Evolutionary conservation across 1,139 yeast genomes (phyloP).

Genomic region (Yamadazyma triangularis): DNA sequence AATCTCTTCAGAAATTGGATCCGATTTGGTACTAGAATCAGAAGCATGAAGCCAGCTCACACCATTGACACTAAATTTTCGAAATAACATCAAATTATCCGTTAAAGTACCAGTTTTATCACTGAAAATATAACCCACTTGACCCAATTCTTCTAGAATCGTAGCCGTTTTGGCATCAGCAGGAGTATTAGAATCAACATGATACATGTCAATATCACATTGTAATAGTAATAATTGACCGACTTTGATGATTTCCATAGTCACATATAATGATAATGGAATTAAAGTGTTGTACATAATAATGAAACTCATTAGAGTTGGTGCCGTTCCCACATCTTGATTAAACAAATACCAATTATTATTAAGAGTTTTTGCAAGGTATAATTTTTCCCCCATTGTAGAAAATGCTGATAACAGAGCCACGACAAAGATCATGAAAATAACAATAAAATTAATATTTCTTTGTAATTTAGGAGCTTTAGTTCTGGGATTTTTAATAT

Average conservation of each 20-base stretch:
- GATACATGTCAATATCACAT: constrained; percentile 93
- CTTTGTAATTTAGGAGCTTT: constrained; percentile 90
- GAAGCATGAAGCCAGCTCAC: constrained; percentile 84
- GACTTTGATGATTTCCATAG: constrained; percentile 92
- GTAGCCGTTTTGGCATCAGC: constrained; percentile 96
- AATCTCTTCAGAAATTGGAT: constrained; percentile 11
- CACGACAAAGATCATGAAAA: constrained; percentile 84
- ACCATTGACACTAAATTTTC: constrained; percentile 83
- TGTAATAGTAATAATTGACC: constrained; percentile 79
- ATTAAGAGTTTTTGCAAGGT: constrained; percentile 37
- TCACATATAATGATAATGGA: constrained; percentile 90
- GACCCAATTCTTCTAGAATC: constrained; percentile 93
- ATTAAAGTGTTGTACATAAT: constrained; percentile 97
- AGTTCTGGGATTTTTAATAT: constrained; percentile 80
- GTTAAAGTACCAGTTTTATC: constrained; percentile 98
- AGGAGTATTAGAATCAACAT: constrained; percentile 77
- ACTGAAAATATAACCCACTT: constrained; percentile 88
- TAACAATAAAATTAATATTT: constrained; percentile 76
- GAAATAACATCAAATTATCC: constrained; percentile 81
- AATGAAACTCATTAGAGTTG: constrained; percentile 90
- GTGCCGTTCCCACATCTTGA: constrained; percentile 81
- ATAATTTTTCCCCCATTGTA: constrained; percentile 69
- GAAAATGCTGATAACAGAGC: constrained; percentile 71
- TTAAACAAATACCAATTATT: constrained; percentile 72
- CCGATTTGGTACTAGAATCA: constrained; percentile 34